These are phyloP conservation scores for Daldinia decipiens DNA, from an alignment of 495 filamentous ascomycete species.

Conservation along the genomic window DNA sequence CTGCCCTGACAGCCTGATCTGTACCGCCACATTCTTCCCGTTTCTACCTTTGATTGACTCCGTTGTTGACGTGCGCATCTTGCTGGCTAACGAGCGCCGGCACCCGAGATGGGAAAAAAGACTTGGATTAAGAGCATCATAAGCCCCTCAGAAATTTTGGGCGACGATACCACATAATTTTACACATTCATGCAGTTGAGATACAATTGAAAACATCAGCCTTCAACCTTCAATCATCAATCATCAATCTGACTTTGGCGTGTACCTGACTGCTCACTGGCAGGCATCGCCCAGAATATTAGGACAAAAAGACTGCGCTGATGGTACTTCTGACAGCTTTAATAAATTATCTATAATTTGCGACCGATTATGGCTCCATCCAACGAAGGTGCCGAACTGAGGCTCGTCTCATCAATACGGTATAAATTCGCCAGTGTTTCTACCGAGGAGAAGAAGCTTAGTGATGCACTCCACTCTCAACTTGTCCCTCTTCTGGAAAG, in stretches of 20 bases:
- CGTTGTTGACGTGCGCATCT: slow-evolving; percentile 47
- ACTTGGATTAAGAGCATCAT: slow-evolving; percentile 8
- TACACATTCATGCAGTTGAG: background rate
- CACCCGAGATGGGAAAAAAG: slow-evolving; percentile 14
- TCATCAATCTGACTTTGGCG: background rate
- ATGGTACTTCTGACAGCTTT: background rate
- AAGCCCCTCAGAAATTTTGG: background rate
- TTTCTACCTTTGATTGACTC: slow-evolving; percentile 24
- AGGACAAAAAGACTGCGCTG: background rate
- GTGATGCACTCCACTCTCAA: slow-evolving; percentile 78
- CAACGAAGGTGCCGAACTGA: slow-evolving; percentile 77
- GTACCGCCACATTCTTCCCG: slow-evolving; percentile 37
- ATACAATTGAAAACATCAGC: background rate
- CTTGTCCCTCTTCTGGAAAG: slow-evolving; percentile 86
- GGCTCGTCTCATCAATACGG: slow-evolving; percentile 88
- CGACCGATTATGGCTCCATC: slow-evolving; percentile 40
- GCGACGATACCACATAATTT: background rate
- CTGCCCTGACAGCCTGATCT: background rate
- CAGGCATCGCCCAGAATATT: background rate
- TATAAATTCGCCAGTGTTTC: slow-evolving; percentile 83
- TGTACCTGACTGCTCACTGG: background rate
- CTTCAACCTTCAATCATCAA: background rate
- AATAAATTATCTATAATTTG: background rate
- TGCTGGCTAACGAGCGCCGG: slow-evolving; percentile 45
- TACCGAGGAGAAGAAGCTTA: slow-evolving; percentile 82